These are phyloP conservation scores for Cladobotryum protrusum DNA, from an alignment of 2,329 filamentous ascomycete species.

Conservation along the genomic window DNA sequence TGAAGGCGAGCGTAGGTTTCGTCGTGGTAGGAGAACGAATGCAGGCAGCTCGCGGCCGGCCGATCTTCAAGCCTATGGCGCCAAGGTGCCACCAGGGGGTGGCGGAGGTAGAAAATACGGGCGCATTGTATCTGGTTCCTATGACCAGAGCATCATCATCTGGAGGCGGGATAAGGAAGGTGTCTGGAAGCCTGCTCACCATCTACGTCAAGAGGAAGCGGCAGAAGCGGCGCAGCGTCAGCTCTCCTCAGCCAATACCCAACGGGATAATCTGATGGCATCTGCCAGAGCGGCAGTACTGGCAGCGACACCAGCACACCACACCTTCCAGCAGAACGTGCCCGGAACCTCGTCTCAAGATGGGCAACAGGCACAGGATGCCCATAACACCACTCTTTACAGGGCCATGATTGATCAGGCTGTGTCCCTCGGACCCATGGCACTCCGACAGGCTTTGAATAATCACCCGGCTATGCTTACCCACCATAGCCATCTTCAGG, in stretches of 20 bases:
- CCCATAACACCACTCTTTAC: constrained; percentile 36
- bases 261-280: constrained; percentile 1
- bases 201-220: constrained; percentile 68
- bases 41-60: constrained; percentile 69
- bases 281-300: background rate
- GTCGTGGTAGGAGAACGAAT: constrained; percentile 45
- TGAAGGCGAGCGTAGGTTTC: constrained; percentile 25
- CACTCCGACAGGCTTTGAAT: constrained; percentile 40
- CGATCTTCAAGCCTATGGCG: constrained; percentile 73
- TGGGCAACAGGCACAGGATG: constrained; percentile 14
- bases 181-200: constrained; percentile 73
- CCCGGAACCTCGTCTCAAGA: constrained; percentile 4
- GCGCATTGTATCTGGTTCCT: constrained; percentile 94
- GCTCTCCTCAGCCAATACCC: constrained; percentile 3
- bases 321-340: background rate
- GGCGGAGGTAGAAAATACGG: constrained; percentile 85
- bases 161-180: constrained; percentile 85
- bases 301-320: background rate
- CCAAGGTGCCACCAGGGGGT: constrained; percentile 83
- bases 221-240: constrained; percentile 42
- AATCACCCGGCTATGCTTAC: constrained; percentile 44
- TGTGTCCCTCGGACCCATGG: constrained; percentile 43
- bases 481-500: constrained; percentile 43
- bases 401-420: constrained; percentile 47
- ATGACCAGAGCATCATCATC: constrained; percentile 92